phyloP scores from a whole-genome alignment of 2,329 filamentous ascomycete genomes.

The Pseudogymnoascus verrucosus region DNA sequence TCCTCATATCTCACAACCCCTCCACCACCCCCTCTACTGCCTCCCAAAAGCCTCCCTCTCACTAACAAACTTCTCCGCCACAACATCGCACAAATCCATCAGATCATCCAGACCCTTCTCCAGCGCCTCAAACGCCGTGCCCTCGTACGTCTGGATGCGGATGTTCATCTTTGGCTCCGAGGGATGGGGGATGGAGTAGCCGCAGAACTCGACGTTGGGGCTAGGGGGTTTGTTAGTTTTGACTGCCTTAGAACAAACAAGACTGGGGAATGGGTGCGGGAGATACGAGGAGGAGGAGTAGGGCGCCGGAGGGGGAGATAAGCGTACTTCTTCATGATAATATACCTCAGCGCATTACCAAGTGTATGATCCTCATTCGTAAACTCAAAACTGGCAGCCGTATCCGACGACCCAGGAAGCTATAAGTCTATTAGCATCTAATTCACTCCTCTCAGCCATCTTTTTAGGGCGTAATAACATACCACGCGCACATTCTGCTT shows the following conservation, averaged over 20 bases:
- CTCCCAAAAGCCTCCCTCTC: constrained; percentile 55
- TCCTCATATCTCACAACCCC: neutral
- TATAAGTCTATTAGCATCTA: constrained; percentile 29
- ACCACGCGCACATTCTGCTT: constrained; percentile 56
- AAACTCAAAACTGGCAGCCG: too few species aligned
- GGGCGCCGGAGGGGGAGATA: neutral
- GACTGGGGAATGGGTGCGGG: neutral
- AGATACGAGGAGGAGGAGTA: too few species aligned
- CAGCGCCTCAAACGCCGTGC: constrained; percentile 73
- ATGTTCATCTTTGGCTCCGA: constrained; percentile 96
- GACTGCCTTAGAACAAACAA: neutral
- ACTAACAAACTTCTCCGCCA: constrained; percentile 77
- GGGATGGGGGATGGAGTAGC: constrained; percentile 94
- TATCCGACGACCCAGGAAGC: constrained; percentile 79
- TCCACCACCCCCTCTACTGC: constrained; percentile 11
- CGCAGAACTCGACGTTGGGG: constrained; percentile 94
- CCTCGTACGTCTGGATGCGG: constrained; percentile 90
- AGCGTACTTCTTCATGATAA: constrained; percentile 96
- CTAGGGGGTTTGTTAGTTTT: constrained; percentile 37
- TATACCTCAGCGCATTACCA: constrained; percentile 86
- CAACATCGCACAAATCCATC: constrained; percentile 85
- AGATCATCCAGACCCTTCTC: constrained; percentile 86
- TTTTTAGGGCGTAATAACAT: constrained; percentile 19
- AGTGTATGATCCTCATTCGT: constrained; percentile 90
- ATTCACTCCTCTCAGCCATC: too few species aligned